phyloP scores from a whole-genome alignment of 2,329 filamentous ascomycete species.

The Epichloe amarillans region DNA sequence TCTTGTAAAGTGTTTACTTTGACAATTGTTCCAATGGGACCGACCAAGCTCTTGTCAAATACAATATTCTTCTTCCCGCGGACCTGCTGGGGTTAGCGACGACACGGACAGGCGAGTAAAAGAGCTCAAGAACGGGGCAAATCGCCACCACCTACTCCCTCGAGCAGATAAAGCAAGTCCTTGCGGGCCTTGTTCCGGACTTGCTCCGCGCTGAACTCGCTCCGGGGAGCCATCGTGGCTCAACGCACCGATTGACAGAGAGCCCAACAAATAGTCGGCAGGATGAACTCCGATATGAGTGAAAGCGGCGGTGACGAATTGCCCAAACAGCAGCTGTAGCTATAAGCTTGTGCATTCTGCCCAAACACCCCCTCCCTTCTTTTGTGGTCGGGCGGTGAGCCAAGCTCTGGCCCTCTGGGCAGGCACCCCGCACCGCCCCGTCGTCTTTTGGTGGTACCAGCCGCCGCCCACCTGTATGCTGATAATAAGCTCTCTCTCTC shows the following conservation, averaged over 20 bases:
- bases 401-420: neutral
- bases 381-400: slow-evolving; percentile 4
- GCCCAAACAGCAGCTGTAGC: neutral
- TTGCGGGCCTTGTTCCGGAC: slow-evolving; percentile 73
- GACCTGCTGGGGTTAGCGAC: slow-evolving; percentile 44
- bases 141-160: slow-evolving; percentile 63
- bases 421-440: neutral
- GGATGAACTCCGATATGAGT: slow-evolving; percentile 1
- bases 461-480: too few relatives aligned
- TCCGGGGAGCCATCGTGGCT: slow-evolving; percentile 55
- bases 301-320: slow-evolving; percentile 4
- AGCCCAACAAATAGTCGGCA: neutral
- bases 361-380: neutral
- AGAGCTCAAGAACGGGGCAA: slow-evolving; percentile 14
- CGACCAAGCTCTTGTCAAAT: slow-evolving; percentile 79
- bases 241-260: slow-evolving; percentile 18
- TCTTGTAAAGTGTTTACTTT: slow-evolving; percentile 93
- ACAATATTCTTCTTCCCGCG: slow-evolving; percentile 98
- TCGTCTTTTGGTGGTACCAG: too few relatives aligned
- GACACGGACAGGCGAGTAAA: slow-evolving; percentile 9
- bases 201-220: slow-evolving; percentile 60
- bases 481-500: too few relatives aligned
- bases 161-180: slow-evolving; percentile 79
- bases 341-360: slow-evolving; percentile 1
- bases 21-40: slow-evolving; percentile 78